Conservation (phyloP, 140 eudicot genomes). For the Artemisia princeps region DNA sequence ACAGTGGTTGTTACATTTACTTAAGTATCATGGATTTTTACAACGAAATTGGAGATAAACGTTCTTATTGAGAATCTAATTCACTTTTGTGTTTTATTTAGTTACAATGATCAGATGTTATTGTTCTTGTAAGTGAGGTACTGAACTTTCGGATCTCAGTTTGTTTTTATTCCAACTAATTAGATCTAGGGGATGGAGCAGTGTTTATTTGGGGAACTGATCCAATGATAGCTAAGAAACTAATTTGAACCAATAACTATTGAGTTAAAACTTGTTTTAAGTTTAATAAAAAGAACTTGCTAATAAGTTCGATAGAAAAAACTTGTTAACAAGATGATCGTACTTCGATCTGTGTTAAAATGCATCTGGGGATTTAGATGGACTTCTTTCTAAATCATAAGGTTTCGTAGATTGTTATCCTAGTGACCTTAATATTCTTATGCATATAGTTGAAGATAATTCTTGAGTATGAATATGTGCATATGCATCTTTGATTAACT, state of each 20-base stretch:
- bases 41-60: too few species aligned
- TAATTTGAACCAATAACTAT: too few species aligned
- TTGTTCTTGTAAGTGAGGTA: constrained; percentile 2
- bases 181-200: neutral
- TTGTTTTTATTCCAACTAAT: neutral
- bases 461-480: neutral
- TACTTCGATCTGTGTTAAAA: too few species aligned
- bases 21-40: too few species aligned
- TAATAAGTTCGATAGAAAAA: too few species aligned
- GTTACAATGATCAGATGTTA: neutral
- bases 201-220: too few species aligned
- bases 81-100: constrained; percentile 9
- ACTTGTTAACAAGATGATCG: too few species aligned
- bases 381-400: neutral
- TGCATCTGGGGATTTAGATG: neutral
- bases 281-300: too few species aligned
- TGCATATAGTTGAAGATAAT: neutral
- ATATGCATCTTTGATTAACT: too few species aligned
- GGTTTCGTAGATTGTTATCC: too few species aligned
- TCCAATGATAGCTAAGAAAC: too few species aligned
- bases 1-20: neutral
- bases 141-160: neutral
- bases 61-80: neutral
- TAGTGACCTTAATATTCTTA: neutral
- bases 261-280: too few species aligned